phyloP scores from a whole-genome alignment of 768 basidiomycete species.

The Tulasnella sp. region DNA sequence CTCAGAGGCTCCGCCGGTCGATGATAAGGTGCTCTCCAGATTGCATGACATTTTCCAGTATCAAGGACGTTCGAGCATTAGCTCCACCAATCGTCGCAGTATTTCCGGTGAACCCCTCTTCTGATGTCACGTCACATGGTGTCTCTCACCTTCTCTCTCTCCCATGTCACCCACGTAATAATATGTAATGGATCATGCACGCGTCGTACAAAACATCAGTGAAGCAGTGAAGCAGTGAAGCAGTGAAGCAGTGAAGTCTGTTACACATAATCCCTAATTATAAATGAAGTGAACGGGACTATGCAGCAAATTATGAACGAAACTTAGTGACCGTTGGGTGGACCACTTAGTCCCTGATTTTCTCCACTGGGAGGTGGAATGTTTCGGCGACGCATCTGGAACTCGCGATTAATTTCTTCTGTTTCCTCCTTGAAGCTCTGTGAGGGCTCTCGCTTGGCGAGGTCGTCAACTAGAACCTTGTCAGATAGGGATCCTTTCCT shows the following conservation, averaged over 20 bases:
- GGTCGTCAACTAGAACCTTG: constrained; percentile 48
- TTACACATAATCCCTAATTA: too few species aligned
- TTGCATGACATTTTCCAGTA: constrained; percentile 78
- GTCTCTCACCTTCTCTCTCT: too few species aligned
- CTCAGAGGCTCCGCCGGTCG: constrained; percentile 25
- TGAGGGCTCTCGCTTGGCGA: constrained; percentile 45
- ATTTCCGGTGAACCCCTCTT: not conserved
- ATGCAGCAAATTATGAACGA: too few species aligned
- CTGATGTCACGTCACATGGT: too few species aligned
- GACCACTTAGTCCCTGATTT: too few species aligned
- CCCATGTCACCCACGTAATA: too few species aligned
- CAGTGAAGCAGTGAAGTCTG: too few species aligned
- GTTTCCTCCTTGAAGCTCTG: constrained; percentile 58
- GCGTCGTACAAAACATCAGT: too few species aligned
- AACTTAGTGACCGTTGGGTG: too few species aligned
- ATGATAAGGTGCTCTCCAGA: constrained; percentile 57
- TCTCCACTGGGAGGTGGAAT: not conserved
- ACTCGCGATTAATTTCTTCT: constrained; percentile 54
- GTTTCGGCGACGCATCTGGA: constrained; percentile 7
- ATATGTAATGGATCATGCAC: too few species aligned
- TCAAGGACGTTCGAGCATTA: constrained; percentile 23
- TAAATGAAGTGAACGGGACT: too few species aligned
- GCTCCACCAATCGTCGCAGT: not conserved
- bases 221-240: too few species aligned
- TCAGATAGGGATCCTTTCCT: constrained; percentile 56